Evolutionary conservation across 2,329 filamentous ascomycete genomes (phyloP), one percentile per base, ranked within the genome.

Genomic region (Pyrenochaeta sp.): DNA sequence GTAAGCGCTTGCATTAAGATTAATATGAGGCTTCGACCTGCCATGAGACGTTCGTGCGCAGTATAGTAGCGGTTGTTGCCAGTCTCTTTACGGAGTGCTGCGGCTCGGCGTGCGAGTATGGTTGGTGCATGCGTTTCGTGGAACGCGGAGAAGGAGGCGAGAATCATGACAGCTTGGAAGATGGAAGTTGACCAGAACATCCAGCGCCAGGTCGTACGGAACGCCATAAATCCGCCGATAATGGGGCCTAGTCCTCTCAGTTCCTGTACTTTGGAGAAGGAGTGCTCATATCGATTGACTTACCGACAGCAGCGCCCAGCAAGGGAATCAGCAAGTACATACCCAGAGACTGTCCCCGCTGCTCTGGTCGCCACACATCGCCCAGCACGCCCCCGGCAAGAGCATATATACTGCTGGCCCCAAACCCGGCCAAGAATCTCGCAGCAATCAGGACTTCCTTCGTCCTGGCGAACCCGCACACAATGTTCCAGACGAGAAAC

Each of bases 21-120:
- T 58, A 81, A 87, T 6, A 41, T 5, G 3, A 52, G 14, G 1
- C 45, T 41, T 11, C 41, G 46, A 6, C 44, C 11, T 8, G 35
- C 41, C 14, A 45, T 46, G 3, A 47, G 6, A n/a, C 73, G 61
- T 20, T 63, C 61, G 10, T 64, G 58, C 1, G 61, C 41, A 4
- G 76, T 61, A 27, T 57, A 48, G 35, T 60, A 60, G 86, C 88
- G 94, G 77, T 85, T 91, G 30, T 88, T 76, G 4, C 82, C 77
- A 51, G 81, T 88, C 45, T 89, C 83, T 63, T 50, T 40, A 4
- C 59, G 51, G 4, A 59, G 30, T 21, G 42, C 45, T 15, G 30
- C 53, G n/a, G 56, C 35, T 57, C 59, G n/a, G 69, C 70, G 45
- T 14, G 44, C 32, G 6, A 81, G 61, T 4, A 82, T 68, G 1